phyloP scores from a whole-genome alignment of 257 asterid genomes.

The Eucommia ulmoides region DNA sequence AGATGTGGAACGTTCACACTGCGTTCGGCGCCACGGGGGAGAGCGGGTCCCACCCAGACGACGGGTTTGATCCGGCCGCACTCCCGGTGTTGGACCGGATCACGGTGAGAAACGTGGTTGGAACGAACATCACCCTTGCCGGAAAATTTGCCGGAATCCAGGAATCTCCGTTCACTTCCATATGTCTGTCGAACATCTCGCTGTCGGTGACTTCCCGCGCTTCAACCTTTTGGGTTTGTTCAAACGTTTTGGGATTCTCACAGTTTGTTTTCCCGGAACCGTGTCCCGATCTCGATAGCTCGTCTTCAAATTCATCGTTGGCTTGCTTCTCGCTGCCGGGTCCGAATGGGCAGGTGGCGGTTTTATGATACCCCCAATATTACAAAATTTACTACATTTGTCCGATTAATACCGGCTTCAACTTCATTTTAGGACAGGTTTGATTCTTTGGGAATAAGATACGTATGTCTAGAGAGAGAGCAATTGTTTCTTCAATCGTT shows the following conservation, averaged over 20 bases:
- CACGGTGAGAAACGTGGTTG: constrained; percentile 15
- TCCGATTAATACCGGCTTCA: neutral
- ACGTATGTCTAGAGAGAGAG: neutral
- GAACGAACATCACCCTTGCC: constrained; percentile 18
- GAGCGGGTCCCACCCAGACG: constrained; percentile 2
- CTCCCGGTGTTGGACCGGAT: neutral
- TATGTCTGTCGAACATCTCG: constrained; percentile 22
- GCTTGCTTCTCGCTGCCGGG: constrained; percentile 13
- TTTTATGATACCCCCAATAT: constrained; percentile 5
- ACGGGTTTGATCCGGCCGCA: neutral
- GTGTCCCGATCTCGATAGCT: constrained; percentile 30
- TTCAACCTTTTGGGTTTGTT: constrained; percentile 35
- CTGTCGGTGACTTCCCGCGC: constrained; percentile 16
- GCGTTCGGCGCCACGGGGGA: neutral
- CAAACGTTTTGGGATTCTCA: constrained; percentile 29
- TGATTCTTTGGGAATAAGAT: neutral
- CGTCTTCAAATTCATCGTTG: constrained; percentile 7
- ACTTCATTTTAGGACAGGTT: neutral
- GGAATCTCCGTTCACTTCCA: constrained; percentile 26
- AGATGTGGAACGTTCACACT: neutral
- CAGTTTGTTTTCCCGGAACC: constrained; percentile 37
- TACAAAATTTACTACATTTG: neutral
- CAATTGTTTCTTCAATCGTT: neutral
- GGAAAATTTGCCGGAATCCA: constrained; percentile 25
- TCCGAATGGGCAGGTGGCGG: constrained; percentile 10